Evolutionary conservation across 176 grass and related monocot species (phyloP), one percentile per base, ranked within the genome.

Genomic region (Oryza brachyantha): DNA sequence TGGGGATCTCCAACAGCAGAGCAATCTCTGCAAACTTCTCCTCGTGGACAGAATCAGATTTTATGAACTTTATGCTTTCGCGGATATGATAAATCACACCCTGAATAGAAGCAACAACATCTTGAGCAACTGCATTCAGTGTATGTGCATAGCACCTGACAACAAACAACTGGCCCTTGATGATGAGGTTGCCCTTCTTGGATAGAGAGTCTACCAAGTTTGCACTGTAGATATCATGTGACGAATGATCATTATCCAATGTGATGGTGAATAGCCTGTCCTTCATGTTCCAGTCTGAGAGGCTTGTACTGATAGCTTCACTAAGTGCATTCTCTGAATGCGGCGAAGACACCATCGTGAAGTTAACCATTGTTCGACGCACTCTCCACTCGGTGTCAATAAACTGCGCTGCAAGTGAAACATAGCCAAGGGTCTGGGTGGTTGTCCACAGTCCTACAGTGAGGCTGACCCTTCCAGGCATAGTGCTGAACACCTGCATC

Each of bases 171-270:
- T 97, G 93, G 37, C 93, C 93, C 73, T 90, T 97, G 55, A 93
- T 85, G 90, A 90, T 91, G n/a, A 97, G 79, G 14, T 84, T 90
- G 77, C 93, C 85, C 85, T 97, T 97, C 54, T 84, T 97, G 66
- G 85, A 90, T 29, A 93, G 90, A 78, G 90, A 83, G 19, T 93
- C 88, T 76, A 87, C 83, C 34, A 97, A 83, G 55, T 97, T 97
- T 77, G 93, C 93, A 90, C 93, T 97, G 83, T 97, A 97, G 50
- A 97, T 97, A 68, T 97, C 93, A 81, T 97, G 93, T 16, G 93
- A 97, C 12, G 93, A 97, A 83, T 80, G 93, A 70, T 97, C 85
- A 11, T 93, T 97, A 84, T 97, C 93, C 54, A 97, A 70, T 29
- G 93, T 97, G 75, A 97, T 88, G 55, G 90, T 97, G 83, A 97